A percentile compares a stretch with the other conserved stretches of the same genome.
Evolutionary conservation across 306 rosid species (phyloP).

Genomic region (Quercus suber): DNA sequence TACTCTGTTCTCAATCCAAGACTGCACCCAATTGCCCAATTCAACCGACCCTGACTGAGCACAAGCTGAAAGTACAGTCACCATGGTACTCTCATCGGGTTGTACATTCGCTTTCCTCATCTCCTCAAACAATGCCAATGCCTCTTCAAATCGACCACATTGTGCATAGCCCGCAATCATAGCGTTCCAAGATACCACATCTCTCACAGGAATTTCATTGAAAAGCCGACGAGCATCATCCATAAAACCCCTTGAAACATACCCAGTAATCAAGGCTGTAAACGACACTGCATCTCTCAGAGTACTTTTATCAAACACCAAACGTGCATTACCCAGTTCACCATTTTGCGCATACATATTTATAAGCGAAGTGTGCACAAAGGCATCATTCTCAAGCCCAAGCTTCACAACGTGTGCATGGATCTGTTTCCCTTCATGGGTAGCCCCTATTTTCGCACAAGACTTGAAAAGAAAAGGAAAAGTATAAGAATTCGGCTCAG

Average conservation of each 20-base stretch:
- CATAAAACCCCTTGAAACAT: constrained; percentile 44
- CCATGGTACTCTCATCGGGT: constrained; percentile 62
- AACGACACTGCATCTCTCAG: constrained; percentile 61
- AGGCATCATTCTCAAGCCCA: constrained; percentile 46
- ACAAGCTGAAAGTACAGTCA: constrained; percentile 63
- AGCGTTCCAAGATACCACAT: constrained; percentile 86
- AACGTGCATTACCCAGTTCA: constrained; percentile 46
- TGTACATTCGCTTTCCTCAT: constrained; percentile 46
- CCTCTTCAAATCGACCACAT: constrained; percentile 50
- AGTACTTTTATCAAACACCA: constrained; percentile 63
- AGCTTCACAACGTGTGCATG: constrained; percentile 63
- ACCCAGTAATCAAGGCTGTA: constrained; percentile 69
- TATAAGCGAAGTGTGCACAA: constrained; percentile 62
- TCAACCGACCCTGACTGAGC: constrained; percentile 53
- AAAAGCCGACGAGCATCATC: constrained; percentile 63
- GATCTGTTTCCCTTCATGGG: constrained; percentile 57
- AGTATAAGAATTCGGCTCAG: constrained; percentile 67
- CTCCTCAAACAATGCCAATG: constrained; percentile 43
- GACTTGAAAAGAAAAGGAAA: constrained; percentile 67
- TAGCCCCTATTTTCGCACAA: constrained; percentile 47
- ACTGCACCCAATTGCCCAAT: constrained; percentile 56
- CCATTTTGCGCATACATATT: constrained; percentile 53
- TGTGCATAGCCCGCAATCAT: constrained; percentile 80
- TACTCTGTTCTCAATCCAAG: constrained; percentile 56
- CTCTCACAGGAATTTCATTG: constrained; percentile 51